Evolutionary conservation across 306 rosid species (phyloP).

Genomic region (Ziziphus jujuba): DNA sequence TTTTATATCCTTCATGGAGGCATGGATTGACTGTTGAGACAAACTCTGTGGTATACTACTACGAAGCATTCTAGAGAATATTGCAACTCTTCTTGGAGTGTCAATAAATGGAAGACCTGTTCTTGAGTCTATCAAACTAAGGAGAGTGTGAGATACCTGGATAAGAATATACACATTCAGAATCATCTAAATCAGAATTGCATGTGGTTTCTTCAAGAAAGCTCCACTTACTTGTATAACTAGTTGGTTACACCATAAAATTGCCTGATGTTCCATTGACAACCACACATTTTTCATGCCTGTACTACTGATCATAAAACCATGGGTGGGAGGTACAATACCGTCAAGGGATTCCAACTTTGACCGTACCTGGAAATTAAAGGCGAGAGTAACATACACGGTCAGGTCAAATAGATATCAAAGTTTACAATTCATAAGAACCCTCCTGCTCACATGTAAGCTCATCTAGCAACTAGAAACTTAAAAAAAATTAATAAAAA

Average conservation of each 20-base stretch:
- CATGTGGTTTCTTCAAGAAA: slow-evolving; percentile 19
- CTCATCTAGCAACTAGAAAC: no score
- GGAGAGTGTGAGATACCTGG: slow-evolving; percentile 93
- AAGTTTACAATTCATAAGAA: no score
- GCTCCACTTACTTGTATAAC: slow-evolving; percentile 77
- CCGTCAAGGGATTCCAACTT: slow-evolving; percentile 84
- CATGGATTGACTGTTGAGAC: slow-evolving; percentile 42
- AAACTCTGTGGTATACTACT: slow-evolving; percentile 77
- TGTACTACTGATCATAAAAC: slow-evolving; percentile 94
- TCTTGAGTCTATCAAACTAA: slow-evolving; percentile 76
- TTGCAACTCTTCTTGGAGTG: slow-evolving; percentile 55
- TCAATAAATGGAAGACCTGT: slow-evolving; percentile 75
- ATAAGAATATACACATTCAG: slow-evolving; percentile 41
- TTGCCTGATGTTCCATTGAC: slow-evolving; percentile 99
- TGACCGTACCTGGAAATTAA: slow-evolving; percentile 61
- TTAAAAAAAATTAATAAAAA: no score
- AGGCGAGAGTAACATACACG: slow-evolving; percentile 20
- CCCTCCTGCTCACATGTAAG: no score
- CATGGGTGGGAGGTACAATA: slow-evolving; percentile 96
- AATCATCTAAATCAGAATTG: slow-evolving; percentile 23
- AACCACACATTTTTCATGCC: slow-evolving; percentile 96
- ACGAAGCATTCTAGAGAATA: slow-evolving; percentile 80
- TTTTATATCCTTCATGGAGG: slow-evolving; percentile 44
- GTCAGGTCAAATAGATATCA: background rate
- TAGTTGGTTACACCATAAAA: slow-evolving; percentile 95